These are phyloP conservation scores for Crithidia mellificae DNA, from an alignment of 208 protist species.

Conservation along the genomic window DNA sequence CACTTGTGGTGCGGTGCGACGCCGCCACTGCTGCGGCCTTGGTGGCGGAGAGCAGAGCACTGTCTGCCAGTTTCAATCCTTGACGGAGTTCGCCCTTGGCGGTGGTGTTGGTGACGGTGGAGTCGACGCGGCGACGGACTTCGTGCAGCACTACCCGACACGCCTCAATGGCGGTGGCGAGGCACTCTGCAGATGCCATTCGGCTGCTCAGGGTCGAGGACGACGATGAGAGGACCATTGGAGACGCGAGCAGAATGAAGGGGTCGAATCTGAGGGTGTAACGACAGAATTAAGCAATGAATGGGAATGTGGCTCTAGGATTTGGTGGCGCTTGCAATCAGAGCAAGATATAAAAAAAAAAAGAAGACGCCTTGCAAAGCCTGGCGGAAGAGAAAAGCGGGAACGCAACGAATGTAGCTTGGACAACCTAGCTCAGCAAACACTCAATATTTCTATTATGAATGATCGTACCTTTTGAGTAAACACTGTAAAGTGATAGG, in stretches of 20 bases:
- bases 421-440: no score
- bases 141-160: slow-evolving; percentile 31
- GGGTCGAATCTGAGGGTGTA: no score
- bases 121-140: slow-evolving; percentile 30
- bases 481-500: no score
- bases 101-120: slow-evolving; percentile 17
- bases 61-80: slow-evolving; percentile 26
- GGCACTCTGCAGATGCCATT: slow-evolving; percentile 12
- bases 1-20: slow-evolving; percentile 3
- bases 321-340: no score
- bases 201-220: slow-evolving; percentile 6
- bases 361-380: no score
- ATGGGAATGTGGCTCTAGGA: no score
- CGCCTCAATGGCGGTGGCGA: slow-evolving; percentile 18
- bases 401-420: no score
- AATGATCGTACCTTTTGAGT: no score
- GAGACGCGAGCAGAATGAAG: background rate
- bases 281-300: no score
- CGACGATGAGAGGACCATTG: slow-evolving; percentile 5
- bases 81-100: slow-evolving; percentile 42
- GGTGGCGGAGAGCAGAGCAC: slow-evolving; percentile 10
- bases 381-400: no score
- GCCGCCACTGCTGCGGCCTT: background rate
- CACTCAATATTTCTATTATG: no score
- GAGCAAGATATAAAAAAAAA: no score